Conservation (phyloP, 164 flowering plant species). For the Chimonanthus salicifolius region DNA sequence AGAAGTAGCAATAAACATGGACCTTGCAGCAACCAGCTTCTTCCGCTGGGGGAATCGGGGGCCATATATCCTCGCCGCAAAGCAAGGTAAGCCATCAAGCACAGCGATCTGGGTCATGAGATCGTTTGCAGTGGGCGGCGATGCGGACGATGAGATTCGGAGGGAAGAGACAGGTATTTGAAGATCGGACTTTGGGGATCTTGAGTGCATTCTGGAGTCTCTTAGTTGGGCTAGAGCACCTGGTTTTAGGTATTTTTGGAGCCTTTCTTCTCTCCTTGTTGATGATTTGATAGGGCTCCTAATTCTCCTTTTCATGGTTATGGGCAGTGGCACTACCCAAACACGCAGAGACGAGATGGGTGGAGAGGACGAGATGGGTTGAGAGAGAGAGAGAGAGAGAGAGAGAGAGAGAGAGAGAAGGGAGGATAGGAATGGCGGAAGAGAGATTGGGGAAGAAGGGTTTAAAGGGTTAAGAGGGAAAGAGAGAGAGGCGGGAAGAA, state of each 20-base stretch:
- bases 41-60: slow-evolving; percentile 34
- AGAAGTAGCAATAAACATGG: slow-evolving; percentile 17
- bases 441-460: slow-evolving; percentile 1
- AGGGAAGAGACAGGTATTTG: slow-evolving; percentile 11
- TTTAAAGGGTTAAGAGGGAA: neutral
- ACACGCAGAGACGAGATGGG: neutral
- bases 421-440: neutral
- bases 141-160: neutral
- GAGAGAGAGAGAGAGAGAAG: neutral
- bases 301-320: slow-evolving; percentile 17
- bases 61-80: slow-evolving; percentile 16
- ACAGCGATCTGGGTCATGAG: slow-evolving; percentile 8
- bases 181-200: slow-evolving; percentile 14
- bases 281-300: slow-evolving; percentile 13
- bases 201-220: slow-evolving; percentile 27
- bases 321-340: neutral
- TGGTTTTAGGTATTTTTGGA: slow-evolving; percentile 27
- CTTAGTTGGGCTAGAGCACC: slow-evolving; percentile 39
- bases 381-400: neutral
- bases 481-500: slow-evolving; percentile 13
- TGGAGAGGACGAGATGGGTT: slow-evolving; percentile 6
- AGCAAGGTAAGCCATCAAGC: slow-evolving; percentile 27
- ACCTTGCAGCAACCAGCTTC: slow-evolving; percentile 36
- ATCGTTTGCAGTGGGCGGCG: neutral
- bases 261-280: slow-evolving; percentile 16